Conservation (phyloP, 225 moss, liverwort and hornwort genomes). For the Pseudisothecium myosuroides region DNA sequence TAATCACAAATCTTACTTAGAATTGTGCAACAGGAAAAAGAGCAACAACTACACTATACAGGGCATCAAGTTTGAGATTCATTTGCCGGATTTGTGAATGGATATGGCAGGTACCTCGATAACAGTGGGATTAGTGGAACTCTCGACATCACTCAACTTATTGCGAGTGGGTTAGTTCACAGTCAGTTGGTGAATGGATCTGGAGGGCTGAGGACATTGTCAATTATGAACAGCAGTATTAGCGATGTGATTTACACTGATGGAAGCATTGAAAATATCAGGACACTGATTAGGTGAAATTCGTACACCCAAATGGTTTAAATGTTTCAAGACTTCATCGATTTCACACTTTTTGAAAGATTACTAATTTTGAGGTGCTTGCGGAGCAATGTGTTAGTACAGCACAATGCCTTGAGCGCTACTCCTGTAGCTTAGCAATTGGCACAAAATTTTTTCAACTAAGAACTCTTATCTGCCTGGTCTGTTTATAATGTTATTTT, state of each 20-base stretch:
- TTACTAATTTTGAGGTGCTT: neutral
- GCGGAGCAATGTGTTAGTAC: neutral
- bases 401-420: neutral
- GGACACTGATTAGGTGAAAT: neutral
- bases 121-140: neutral
- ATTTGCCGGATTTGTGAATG: neutral
- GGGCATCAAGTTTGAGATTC: neutral
- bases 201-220: neutral
- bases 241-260: neutral
- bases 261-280: neutral
- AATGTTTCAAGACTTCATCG: neutral
- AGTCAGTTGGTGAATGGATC: neutral
- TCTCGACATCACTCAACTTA: neutral
- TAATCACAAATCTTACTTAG: neutral
- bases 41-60: neutral
- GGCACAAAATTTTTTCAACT: neutral
- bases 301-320: neutral
- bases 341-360: neutral
- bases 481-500: neutral
- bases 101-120: neutral
- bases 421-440: neutral
- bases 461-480: neutral
- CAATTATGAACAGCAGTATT: neutral
- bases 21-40: neutral
- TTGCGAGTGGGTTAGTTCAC: neutral